These are phyloP conservation scores for Takakia lepidozioides DNA, from an alignment of 225 moss, liverwort and hornwort genomes.

Conservation along the genomic window DNA sequence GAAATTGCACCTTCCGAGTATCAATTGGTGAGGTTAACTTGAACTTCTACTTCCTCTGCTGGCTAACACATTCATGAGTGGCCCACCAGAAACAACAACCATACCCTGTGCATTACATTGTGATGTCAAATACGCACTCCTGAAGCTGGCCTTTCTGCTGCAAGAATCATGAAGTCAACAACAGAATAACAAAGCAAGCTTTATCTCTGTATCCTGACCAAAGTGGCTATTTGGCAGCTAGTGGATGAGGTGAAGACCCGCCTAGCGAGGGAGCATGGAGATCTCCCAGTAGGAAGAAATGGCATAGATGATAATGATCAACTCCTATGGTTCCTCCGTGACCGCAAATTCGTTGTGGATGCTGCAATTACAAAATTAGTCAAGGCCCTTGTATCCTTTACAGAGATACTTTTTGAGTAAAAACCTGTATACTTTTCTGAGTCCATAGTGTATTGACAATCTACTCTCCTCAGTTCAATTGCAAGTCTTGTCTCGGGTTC, in stretches of 20 bases:
- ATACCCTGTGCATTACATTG: too few species aligned
- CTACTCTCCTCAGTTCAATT: not conserved
- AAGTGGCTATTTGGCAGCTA: constrained; percentile 23
- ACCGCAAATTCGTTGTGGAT: constrained; percentile 59
- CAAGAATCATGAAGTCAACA: not conserved
- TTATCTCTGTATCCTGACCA: too few species aligned
- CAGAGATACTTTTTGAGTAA: not conserved
- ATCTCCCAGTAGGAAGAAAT: constrained; percentile 51
- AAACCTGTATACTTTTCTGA: not conserved
- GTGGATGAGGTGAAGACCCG: constrained; percentile 58
- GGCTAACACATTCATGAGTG: not conserved
- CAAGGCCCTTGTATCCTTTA: constrained; percentile 31
- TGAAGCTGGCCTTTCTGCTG: too few species aligned
- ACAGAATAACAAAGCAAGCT: not conserved
- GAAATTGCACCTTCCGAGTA: constrained; percentile 13
- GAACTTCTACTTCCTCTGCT: not conserved
- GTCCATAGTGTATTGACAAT: not conserved
- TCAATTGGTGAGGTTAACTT: constrained; percentile 25
- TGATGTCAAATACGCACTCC: too few species aligned
- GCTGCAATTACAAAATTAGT: constrained; percentile 53
- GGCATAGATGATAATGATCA: constrained; percentile 54
- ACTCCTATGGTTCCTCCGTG: constrained; percentile 66
- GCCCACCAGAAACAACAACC: too few species aligned
- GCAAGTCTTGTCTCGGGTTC: not conserved
- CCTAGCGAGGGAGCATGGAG: constrained; percentile 46